Conservation (phyloP, 495 filamentous ascomycete species). For the Hypoxylon fuscum region DNA sequence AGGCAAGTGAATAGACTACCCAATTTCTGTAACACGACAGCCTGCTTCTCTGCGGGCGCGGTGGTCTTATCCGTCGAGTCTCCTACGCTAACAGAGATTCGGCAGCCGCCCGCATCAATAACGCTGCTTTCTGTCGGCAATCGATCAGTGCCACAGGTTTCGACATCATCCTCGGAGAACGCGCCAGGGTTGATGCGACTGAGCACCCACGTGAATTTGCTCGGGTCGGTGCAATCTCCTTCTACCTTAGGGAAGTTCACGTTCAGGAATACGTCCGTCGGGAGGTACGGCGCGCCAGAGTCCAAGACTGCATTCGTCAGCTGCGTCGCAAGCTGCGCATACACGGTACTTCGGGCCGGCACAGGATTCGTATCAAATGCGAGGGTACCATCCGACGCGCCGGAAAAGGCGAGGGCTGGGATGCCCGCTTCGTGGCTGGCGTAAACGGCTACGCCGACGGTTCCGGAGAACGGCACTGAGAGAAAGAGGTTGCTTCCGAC, state of each 20-base stretch:
- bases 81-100: slow-evolving; percentile 70
- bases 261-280: slow-evolving; percentile 67
- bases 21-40: slow-evolving; percentile 64
- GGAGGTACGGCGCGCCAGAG: slow-evolving; percentile 68
- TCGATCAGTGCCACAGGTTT: slow-evolving; percentile 62
- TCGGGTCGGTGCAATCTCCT: slow-evolving; percentile 54
- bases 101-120: slow-evolving; percentile 60
- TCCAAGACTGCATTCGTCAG: slow-evolving; percentile 62
- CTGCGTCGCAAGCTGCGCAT: slow-evolving; percentile 67
- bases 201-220: slow-evolving; percentile 68
- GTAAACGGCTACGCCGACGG: slow-evolving; percentile 67
- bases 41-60: slow-evolving; percentile 64
- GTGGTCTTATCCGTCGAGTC: slow-evolving; percentile 65
- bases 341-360: slow-evolving; percentile 63
- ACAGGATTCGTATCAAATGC: slow-evolving; percentile 59
- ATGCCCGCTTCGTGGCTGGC: slow-evolving; percentile 62
- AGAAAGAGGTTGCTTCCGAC: slow-evolving; percentile 68
- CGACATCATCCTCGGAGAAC: slow-evolving; percentile 62
- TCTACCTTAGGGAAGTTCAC: slow-evolving; percentile 69
- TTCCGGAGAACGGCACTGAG: slow-evolving; percentile 65
- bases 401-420: slow-evolving; percentile 72
- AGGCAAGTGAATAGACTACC: slow-evolving; percentile 60
- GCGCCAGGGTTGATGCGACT: slow-evolving; percentile 64
- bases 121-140: slow-evolving; percentile 67
- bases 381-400: slow-evolving; percentile 57